Evolutionary conservation across 768 basidiomycete genomes (phyloP), one percentile per base, ranked within the genome.

Genomic region (Suillus paluster): DNA sequence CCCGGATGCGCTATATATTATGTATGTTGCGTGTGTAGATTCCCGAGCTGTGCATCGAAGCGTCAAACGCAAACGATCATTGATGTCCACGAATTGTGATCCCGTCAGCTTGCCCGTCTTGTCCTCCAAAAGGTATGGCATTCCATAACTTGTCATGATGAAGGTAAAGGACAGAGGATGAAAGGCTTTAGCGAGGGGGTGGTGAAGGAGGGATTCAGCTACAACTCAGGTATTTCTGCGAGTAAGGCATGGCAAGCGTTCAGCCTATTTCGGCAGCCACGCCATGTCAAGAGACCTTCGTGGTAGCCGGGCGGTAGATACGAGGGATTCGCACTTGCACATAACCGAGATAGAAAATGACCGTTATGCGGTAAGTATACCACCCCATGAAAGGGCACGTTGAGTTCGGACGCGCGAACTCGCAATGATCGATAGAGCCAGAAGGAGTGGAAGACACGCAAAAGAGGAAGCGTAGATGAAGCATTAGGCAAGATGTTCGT

Each of bases 121-220:
- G 75, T 90, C 89, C 69, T 88, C 86, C 60, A 91, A 83, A 66
- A 89, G 82, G 72, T 77, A 84, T 42, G 87, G 84, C 67, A 88
- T 76, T 60, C 83, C 84, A 63, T 84, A 86, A 59, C 76, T 78
- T 15, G 81, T 79, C 75, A 78, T 78, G 58, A 27, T 64, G 39
- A 25, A 27, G 27, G 21, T 14, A 44, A 69, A 44, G 70, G 65
- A 49, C 41, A 67, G 63, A 15, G 21, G 59, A 11, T 39, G 25
- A 27, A n/a, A 39, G 46, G 49, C 21, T 34, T 44, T n/a, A 17
- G 41, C 21, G 60, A 11, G 60, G 61, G 45, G 49, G 63, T 49
- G 12, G 60, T 55, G 56, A 48, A 8, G 57, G 45, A 33, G 21
- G 36, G 46, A 27, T 52, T 25, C 56, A 21, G 45, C 52, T 60